Conservation (phyloP, 2,329 filamentous ascomycete genomes). For the Colletotrichum theobromicola region DNA sequence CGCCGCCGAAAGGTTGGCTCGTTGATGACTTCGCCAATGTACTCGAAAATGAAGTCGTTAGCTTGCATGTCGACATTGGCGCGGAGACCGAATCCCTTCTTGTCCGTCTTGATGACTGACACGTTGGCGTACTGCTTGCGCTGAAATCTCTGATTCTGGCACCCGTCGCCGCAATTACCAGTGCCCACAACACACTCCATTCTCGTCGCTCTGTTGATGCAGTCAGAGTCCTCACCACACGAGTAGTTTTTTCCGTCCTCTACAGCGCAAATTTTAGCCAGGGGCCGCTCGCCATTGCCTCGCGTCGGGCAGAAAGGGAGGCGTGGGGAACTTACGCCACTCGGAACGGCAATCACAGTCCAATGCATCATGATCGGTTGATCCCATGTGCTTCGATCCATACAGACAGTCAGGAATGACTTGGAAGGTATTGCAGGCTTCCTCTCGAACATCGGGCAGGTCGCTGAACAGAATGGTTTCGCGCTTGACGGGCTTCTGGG, state of each 20-base stretch:
- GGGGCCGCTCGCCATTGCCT: slow-evolving; percentile 18
- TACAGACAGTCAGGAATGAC: slow-evolving; percentile 88
- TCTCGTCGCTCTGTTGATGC: slow-evolving; percentile 97
- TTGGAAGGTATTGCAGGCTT: slow-evolving; percentile 79
- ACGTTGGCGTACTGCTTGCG: slow-evolving; percentile 88
- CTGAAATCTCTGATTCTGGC: slow-evolving; percentile 95
- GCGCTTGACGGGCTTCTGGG: slow-evolving; percentile 52
- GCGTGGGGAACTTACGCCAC: slow-evolving; percentile 74
- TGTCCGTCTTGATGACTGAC: slow-evolving; percentile 95
- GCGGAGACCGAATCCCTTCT: slow-evolving; percentile 94
- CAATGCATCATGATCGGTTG: slow-evolving; percentile 86
- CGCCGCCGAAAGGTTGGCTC: slow-evolving; percentile 87
- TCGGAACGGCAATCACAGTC: slow-evolving; percentile 96
- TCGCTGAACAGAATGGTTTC: slow-evolving; percentile 73
- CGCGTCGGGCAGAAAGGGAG: slow-evolving; percentile 12
- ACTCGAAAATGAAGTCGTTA: slow-evolving; percentile 96
- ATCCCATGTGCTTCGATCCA: slow-evolving; percentile 88
- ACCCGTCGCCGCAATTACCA: slow-evolving; percentile 82
- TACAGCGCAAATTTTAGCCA: slow-evolving; percentile 33
- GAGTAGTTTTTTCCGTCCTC: slow-evolving; percentile 75
- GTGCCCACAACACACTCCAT: slow-evolving; percentile 89
- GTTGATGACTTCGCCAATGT: slow-evolving; percentile 97
- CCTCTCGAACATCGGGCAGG: slow-evolving; percentile 77
- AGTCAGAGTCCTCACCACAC: slow-evolving; percentile 95
- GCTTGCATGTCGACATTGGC: slow-evolving; percentile 77